Conservation (phyloP, 441 rosid species). For the Viola pubescens region DNA sequence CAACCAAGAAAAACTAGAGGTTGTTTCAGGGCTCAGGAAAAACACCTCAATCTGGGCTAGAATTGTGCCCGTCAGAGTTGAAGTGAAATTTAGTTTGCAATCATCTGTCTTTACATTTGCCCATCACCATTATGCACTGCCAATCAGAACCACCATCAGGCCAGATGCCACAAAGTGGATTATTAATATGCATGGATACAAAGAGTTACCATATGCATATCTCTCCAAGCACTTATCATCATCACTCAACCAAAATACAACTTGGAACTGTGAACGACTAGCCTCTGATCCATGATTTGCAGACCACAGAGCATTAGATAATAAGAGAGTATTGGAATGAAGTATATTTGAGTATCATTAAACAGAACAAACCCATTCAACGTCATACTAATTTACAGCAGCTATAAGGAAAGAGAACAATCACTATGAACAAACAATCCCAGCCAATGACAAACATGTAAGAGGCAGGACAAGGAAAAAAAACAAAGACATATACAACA, state of each 20-base stretch:
- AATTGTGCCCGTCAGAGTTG: constrained; percentile 18
- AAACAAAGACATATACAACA: neutral
- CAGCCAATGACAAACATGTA: neutral
- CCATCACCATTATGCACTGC: constrained; percentile 28
- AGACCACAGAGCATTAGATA: constrained; percentile 15
- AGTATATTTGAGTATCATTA: neutral
- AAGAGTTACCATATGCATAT: constrained; percentile 22
- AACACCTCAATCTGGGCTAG: constrained; percentile 25
- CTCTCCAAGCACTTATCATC: constrained; percentile 17
- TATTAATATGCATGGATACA: constrained; percentile 19
- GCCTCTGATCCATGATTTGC: constrained; percentile 7
- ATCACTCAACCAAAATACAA: constrained; percentile 11
- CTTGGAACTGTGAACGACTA: constrained; percentile 17
- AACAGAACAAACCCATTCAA: neutral
- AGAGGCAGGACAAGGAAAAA: neutral
- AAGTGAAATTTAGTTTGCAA: constrained; percentile 19
- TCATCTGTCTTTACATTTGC: constrained; percentile 20
- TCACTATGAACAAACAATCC: constrained; percentile 2
- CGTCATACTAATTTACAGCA: neutral
- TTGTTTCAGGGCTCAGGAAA: constrained; percentile 19
- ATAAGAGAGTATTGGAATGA: neutral
- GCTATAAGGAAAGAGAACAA: constrained; percentile 2
- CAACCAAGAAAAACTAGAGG: constrained; percentile 12
- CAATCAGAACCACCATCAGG: constrained; percentile 30
- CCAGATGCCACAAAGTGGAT: constrained; percentile 22